Evolutionary conservation across 148 eudicot genomes (phyloP).

Genomic region (Gaultheria prostrata): DNA sequence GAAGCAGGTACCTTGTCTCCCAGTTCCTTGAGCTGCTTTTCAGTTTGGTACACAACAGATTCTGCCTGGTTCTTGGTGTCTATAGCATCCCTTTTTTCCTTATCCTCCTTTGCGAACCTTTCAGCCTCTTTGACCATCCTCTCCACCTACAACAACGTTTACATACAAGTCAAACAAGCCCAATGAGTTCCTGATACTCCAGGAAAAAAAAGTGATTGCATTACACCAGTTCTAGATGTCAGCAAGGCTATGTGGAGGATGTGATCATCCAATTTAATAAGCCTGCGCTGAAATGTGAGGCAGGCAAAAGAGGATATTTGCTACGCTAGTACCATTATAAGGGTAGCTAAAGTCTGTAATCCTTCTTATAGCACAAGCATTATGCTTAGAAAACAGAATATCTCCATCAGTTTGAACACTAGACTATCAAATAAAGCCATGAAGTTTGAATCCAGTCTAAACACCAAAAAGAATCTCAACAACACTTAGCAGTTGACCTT

Average conservation of each 20-base stretch:
- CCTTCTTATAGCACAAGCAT: neutral
- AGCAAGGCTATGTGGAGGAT: neutral
- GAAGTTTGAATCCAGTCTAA: neutral
- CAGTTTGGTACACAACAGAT: conserved; percentile 62
- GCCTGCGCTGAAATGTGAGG: neutral
- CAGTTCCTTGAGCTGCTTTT: conserved; percentile 74
- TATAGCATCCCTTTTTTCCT: conserved; percentile 70
- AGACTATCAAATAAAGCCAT: neutral
- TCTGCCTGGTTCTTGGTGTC: conserved; percentile 80
- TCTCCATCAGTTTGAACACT: neutral
- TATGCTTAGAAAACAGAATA: neutral
- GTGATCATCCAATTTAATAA: neutral
- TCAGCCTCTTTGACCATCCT: conserved; percentile 75
- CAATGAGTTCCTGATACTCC: neutral
- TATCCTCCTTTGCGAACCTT: conserved; percentile 66
- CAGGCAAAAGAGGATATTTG: neutral
- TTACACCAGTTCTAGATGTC: neutral
- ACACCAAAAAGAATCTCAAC: neutral
- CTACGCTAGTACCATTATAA: neutral
- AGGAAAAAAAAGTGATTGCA: neutral
- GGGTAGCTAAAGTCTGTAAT: neutral
- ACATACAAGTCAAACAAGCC: neutral
- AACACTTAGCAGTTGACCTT: neutral
- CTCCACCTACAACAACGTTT: conserved; percentile 45
- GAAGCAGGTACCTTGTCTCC: conserved; percentile 58